Conservation (phyloP, 1,284 basidiomycete genomes). For the Papiliotrema terrestris region DNA sequence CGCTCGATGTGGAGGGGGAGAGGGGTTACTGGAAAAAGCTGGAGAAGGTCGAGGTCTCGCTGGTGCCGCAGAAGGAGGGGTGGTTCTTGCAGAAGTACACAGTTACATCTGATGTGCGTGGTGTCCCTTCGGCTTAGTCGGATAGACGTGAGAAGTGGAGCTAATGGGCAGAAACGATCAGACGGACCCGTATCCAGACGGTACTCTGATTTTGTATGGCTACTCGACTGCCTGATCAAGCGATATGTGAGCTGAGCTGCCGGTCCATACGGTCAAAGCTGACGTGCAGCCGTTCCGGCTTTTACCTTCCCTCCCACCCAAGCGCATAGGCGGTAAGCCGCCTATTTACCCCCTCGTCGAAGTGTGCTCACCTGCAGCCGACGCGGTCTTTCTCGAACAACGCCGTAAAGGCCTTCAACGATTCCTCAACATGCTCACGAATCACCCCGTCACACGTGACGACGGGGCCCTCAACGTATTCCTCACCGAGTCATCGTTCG, state of each 20-base stretch:
- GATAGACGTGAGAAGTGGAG: neutral
- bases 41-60: constrained; percentile 63
- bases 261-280: too few species aligned
- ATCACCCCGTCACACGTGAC: constrained; percentile 82
- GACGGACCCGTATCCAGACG: constrained; percentile 47
- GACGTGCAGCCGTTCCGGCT: constrained; percentile 80
- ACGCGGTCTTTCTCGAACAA: constrained; percentile 83
- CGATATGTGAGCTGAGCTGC: constrained; percentile 49
- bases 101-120: constrained; percentile 69
- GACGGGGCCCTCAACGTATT: constrained; percentile 79
- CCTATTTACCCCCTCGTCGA: neutral
- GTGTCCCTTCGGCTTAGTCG: neutral
- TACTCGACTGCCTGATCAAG: constrained; percentile 72
- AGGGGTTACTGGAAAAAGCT: constrained; percentile 76
- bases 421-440: constrained; percentile 74
- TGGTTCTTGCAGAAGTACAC: constrained; percentile 79
- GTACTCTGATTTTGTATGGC: constrained; percentile 86
- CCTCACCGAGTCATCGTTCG: constrained; percentile 73
- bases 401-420: constrained; percentile 78
- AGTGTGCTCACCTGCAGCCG: constrained; percentile 54
- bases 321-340: constrained; percentile 75
- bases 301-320: constrained; percentile 83
- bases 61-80: constrained; percentile 75
- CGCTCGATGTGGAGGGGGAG: constrained; percentile 30
- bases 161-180: constrained; percentile 24